Conservation (phyloP, 495 filamentous ascomycete species). For the Rusavskia elegans region DNA sequence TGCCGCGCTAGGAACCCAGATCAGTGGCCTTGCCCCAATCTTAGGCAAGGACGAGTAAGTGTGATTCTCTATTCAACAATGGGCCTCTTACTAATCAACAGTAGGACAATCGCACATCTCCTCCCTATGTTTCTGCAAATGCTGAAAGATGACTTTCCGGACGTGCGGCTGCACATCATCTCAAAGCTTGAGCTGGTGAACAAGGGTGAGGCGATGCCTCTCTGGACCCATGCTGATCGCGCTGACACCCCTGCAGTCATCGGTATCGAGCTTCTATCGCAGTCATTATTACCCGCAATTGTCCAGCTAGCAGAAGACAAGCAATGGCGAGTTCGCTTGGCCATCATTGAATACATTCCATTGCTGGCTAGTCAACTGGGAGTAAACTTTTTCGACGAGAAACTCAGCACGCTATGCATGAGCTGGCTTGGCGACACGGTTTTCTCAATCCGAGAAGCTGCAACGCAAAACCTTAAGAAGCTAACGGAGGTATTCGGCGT, state of each 20-base stretch:
- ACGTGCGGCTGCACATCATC: constrained; percentile 95
- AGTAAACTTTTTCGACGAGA: constrained; percentile 96
- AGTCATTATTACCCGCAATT: constrained; percentile 94
- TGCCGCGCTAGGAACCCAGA: constrained; percentile 87
- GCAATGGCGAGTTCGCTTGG: constrained; percentile 95
- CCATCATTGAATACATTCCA: constrained; percentile 98
- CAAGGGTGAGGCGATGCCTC: constrained; percentile 44
- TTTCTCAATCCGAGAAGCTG: constrained; percentile 94
- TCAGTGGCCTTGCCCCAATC: constrained; percentile 91
- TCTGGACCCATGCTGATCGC: constrained; percentile 5
- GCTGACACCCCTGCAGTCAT: constrained; percentile 46
- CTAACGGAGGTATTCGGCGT: constrained; percentile 97
- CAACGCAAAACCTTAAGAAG: constrained; percentile 93
- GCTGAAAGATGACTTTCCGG: constrained; percentile 98
- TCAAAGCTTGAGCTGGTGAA: constrained; percentile 96
- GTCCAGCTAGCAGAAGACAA: constrained; percentile 97
- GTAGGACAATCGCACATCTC: constrained; percentile 83
- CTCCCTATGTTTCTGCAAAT: constrained; percentile 98
- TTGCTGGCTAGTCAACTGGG: constrained; percentile 89
- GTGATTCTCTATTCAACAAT: not conserved
- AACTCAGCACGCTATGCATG: constrained; percentile 91
- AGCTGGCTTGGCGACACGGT: constrained; percentile 98
- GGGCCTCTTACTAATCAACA: constrained; percentile 7
- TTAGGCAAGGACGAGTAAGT: constrained; percentile 94
- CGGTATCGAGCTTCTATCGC: constrained; percentile 89